These are phyloP conservation scores for Scheffersomyces illinoinensis DNA, from an alignment of 1,139 yeast species.

Conservation along the genomic window DNA sequence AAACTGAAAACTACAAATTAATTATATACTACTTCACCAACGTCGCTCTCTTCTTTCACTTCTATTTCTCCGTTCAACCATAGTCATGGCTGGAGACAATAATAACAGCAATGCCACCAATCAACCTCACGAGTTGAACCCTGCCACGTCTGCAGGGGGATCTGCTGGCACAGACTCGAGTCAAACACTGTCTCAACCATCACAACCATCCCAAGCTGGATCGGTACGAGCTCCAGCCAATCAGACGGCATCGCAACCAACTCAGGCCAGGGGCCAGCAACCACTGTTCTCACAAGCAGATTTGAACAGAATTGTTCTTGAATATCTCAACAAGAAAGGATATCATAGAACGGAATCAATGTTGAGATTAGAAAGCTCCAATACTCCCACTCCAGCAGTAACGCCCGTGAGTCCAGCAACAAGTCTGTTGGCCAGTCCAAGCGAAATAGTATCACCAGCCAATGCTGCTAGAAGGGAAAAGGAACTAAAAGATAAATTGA, in stretches of 20 bases:
- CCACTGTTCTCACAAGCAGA: conserved; percentile 67
- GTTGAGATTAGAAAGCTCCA: conserved; percentile 84
- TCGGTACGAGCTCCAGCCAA: conserved; percentile 4
- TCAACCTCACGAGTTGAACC: neutral
- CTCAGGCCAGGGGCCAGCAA: conserved; percentile 22
- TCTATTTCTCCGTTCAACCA: neutral
- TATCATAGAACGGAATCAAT: conserved; percentile 92
- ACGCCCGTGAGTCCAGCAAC: conserved; percentile 49
- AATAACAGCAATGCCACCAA: neutral
- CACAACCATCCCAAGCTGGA: neutral
- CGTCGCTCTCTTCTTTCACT: neutral
- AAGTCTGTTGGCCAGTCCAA: conserved; percentile 43
- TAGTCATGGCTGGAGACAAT: conserved; percentile 1
- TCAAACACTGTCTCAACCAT: neutral
- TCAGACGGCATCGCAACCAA: conserved; percentile 3
- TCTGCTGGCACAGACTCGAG: neutral
- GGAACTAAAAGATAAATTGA: conserved; percentile 28
- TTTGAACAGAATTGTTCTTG: conserved; percentile 85
- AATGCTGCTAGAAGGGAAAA: conserved; percentile 27
- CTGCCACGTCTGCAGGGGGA: neutral
- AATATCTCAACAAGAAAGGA: conserved; percentile 90
- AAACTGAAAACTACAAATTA: neutral
- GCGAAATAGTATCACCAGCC: conserved; percentile 29
- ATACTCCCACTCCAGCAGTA: conserved; percentile 59
- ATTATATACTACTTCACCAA: neutral